Conservation (phyloP, 352 stramenopile genomes). For the Pythium brachiatum region DNA sequence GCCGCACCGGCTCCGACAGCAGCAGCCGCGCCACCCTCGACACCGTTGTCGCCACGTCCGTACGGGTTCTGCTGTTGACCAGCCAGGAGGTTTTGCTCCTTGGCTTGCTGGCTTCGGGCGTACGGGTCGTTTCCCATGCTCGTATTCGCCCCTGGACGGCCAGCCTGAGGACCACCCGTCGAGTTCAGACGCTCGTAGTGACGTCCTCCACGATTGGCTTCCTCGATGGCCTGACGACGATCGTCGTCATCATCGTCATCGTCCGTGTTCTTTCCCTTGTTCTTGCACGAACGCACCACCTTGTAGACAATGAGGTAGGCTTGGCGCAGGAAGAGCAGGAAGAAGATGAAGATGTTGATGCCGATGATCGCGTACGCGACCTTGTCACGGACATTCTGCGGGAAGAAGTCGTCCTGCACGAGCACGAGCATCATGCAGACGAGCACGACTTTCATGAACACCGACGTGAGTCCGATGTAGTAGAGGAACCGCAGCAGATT, state of each 20-base stretch:
- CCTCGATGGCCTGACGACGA: constrained; percentile 10
- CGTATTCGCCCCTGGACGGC: background rate
- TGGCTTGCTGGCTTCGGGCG: constrained; percentile 16
- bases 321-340: constrained; percentile 75
- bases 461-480: constrained; percentile 73
- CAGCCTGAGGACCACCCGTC: background rate
- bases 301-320: constrained; percentile 78
- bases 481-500: constrained; percentile 82
- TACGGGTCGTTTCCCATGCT: constrained; percentile 14
- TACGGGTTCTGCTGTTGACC: constrained; percentile 9
- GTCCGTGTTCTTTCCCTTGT: constrained; percentile 23
- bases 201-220: constrained; percentile 12
- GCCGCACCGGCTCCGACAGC: constrained; percentile 1
- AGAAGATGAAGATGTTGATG: constrained; percentile 83
- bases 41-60: constrained; percentile 4
- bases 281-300: constrained; percentile 38
- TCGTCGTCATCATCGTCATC: constrained; percentile 21
- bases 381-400: constrained; percentile 75
- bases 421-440: constrained; percentile 81
- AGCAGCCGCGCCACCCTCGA: constrained; percentile 12
- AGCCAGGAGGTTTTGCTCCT: constrained; percentile 19
- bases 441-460: constrained; percentile 82
- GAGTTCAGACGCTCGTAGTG: constrained; percentile 27
- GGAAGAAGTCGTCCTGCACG: constrained; percentile 76
- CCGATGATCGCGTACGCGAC: constrained; percentile 85